phyloP scores from a whole-genome alignment of 331 rosid species.

The Quercus tomentella region DNA sequence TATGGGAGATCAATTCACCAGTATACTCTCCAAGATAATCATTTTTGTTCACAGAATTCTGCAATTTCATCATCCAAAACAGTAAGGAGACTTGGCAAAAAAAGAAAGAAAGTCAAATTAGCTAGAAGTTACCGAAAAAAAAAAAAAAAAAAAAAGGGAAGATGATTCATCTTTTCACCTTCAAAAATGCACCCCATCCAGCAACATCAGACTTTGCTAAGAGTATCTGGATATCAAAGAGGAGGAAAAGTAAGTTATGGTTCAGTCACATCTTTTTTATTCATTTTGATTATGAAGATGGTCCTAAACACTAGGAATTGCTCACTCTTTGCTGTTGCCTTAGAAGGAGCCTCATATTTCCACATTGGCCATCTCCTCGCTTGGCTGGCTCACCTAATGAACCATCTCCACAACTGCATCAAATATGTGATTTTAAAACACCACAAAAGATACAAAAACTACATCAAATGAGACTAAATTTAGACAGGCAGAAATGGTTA shows the following conservation, averaged over 20 bases:
- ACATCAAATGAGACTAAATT: background rate
- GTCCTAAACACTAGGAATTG: constrained; percentile 5
- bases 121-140: background rate
- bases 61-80: constrained; percentile 35
- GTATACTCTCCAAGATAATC: constrained; percentile 98
- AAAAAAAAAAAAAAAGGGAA: background rate
- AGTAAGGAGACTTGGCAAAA: constrained; percentile 16
- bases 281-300: background rate
- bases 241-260: constrained; percentile 4
- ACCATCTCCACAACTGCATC: constrained; percentile 87
- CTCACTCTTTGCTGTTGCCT: constrained; percentile 98
- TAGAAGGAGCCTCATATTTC: constrained; percentile 96
- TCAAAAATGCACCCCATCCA: constrained; percentile 99
- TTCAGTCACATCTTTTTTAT: constrained; percentile 10
- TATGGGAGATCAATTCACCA: constrained; percentile 90
- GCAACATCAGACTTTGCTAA: constrained; percentile 92
- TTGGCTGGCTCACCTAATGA: constrained; percentile 81
- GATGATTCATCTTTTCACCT: constrained; percentile 44
- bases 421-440: background rate
- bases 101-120: no score
- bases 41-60: constrained; percentile 92
- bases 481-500: background rate
- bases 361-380: constrained; percentile 89
- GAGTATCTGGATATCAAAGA: constrained; percentile 59
- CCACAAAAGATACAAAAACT: background rate